Evolutionary conservation across 352 stramenopile genomes (phyloP), one percentile per base, ranked within the genome.

Genomic region (Phytopythium helicoides): DNA sequence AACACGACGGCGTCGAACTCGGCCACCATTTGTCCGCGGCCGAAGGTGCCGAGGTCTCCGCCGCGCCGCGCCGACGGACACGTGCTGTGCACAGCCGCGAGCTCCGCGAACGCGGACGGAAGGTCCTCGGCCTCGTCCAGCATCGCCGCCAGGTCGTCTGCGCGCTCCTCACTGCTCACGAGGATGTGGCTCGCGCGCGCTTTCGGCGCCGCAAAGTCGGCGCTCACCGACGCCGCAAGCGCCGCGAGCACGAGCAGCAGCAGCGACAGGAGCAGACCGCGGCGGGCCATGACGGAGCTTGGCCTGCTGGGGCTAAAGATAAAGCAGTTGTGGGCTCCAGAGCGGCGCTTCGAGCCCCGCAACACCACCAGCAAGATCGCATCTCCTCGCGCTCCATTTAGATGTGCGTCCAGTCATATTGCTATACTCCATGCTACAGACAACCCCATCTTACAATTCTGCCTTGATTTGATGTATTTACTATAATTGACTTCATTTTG

Each of bases 1-100:
- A 93, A 91, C 28, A 87, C 80, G n/a, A 93, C 76, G 47, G 68
- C 52, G 68, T 93, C 80, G 42, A 91, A 91, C 66, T 87, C 78
- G 2, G 60, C 52, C 49, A 91, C 78, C 82, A 91, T 93, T 36
- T 86, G 73, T 14, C 78, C 81, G 16, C 78, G 77, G 4, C 74
- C 66, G 47, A 93, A 93, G 7, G 54, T 78, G 28, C 82, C 82
- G 14, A 93, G 54, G 37, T 86, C 76, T 0, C 82, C 82, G 21
- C 80, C 80, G 23, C 78, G 85, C 26, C 68, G 59, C 26, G 64
- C 55, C 22, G 80, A 91, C 23, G 82, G 82, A 49, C 82, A 93
- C 58, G 77, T 86, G 62, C 80, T 91, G 55, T 85, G 73, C 54
- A 66, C 66, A 25, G 81, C 73, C 22, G 82, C 78, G 36, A 83